Base-by-base conservation (phyloP, 768 basidiomycete species). In the Termitomyces sp. region DNA sequence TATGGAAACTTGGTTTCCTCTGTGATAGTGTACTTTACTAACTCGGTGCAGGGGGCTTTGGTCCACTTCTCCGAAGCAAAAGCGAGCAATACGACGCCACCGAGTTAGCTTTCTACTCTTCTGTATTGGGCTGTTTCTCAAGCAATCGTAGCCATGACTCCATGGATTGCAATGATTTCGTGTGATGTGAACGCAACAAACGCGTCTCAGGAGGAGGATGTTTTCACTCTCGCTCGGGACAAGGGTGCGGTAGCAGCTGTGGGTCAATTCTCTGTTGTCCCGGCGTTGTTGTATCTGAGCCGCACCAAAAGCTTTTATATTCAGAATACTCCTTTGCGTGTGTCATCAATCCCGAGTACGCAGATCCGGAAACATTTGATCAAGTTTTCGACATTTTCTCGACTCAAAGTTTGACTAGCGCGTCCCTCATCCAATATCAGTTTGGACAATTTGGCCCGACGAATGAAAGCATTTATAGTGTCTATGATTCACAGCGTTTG, bases 101-200 rank as follows among this genome's bases (percentile, higher is more conserved):
- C 84, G 52, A 75, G 77, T 78, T 58, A 70, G 77, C 67, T 41
- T 13, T 9, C 20, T 53, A 52, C 51, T 15, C 22, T 30, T 24
- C 6, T 55, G 44, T 53, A 55, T 55, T 42, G 44, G 55, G 20
- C 1, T n/a, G 13, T 31, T 58, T 58, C 22, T 51, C 50, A 36
- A 15, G 15, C 20, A 36, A 48, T 48, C 18, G 6, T 68, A 82
- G 88, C 90, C 3, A 77, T 74, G 6, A 91, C 93, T 0, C 93
- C 95, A 4, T 97, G 94, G 93, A 89, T 97, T 65, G 95, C 95
- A 13, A 79, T 95, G 62, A 82, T 97, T 51, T 81, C 85, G 3
- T 96, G 94, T 70, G 93, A 95, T 67, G 67, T 69, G 57, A 94
- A 95, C 69, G 79, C 86, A 18, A 91, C 91, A 16, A 74, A 81